These are phyloP conservation scores for Mucor ambiguus DNA, from an alignment of 371 early-diverging fungal species.

Conservation along the genomic window DNA sequence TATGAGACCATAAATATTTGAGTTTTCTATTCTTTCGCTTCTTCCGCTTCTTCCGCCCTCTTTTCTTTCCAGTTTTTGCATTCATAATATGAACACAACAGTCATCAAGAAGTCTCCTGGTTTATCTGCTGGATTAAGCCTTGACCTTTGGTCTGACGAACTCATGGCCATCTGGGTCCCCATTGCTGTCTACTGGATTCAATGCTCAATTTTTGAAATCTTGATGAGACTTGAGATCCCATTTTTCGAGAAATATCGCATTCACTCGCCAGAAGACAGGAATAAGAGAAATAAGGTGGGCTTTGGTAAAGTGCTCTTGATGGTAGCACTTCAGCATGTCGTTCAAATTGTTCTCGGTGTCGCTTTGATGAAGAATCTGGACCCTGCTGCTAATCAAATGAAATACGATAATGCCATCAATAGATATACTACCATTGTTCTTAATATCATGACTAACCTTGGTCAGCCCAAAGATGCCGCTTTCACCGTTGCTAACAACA, in stretches of 20 bases:
- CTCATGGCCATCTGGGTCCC: slow-evolving; percentile 61
- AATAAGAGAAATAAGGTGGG: slow-evolving; percentile 64
- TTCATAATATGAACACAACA: slow-evolving; percentile 4
- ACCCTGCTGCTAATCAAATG: slow-evolving; percentile 19
- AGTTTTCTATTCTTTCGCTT: slow-evolving; percentile 12
- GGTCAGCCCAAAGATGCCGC: slow-evolving; percentile 8
- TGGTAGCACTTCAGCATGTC: slow-evolving; percentile 57
- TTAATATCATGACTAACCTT: slow-evolving; percentile 1
- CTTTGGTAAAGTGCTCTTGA: slow-evolving; percentile 51
- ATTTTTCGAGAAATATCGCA: slow-evolving; percentile 70
- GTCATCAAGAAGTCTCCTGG: background rate
- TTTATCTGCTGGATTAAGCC: background rate
- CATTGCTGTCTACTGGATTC: slow-evolving; percentile 67
- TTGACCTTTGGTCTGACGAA: slow-evolving; percentile 51
- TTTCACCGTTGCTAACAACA: background rate
- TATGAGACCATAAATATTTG: slow-evolving; percentile 2
- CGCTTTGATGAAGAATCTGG: slow-evolving; percentile 24
- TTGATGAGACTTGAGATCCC: slow-evolving; percentile 59
- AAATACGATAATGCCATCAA: slow-evolving; percentile 15
- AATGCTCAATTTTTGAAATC: slow-evolving; percentile 63
- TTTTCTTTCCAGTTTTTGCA: background rate
- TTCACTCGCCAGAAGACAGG: slow-evolving; percentile 62
- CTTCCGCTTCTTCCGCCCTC: background rate
- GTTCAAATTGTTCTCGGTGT: slow-evolving; percentile 42
- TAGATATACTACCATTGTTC: slow-evolving; percentile 5